Percentiles rank a stretch among this genome's conserved stretches.
phyloP scores from a whole-genome alignment of 176 grass and related monocot genomes.

The Cenchrus purpureus region DNA sequence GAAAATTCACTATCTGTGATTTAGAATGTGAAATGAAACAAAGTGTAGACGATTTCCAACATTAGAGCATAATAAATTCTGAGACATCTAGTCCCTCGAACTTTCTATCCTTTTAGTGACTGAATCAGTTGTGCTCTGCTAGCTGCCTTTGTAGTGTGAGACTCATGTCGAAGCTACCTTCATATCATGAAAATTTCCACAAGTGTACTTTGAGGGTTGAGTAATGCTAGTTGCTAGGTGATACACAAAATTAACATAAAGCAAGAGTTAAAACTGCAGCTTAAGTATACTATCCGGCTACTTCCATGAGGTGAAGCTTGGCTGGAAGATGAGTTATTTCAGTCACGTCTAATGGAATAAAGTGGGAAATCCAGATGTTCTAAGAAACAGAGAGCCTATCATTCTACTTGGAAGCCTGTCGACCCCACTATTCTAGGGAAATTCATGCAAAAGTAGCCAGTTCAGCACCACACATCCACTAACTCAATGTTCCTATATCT shows the following conservation, averaged over 20 bases:
- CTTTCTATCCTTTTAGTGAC: not conserved
- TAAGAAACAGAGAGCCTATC: not conserved
- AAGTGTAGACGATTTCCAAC: not conserved
- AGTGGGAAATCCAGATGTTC: not conserved
- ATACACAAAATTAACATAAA: not conserved
- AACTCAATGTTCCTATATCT: not conserved
- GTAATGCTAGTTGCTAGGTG: not conserved
- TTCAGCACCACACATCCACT: not conserved
- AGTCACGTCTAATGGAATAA: not conserved
- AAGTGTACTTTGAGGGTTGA: not conserved
- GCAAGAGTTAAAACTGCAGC: not conserved
- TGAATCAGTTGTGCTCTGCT: not conserved
- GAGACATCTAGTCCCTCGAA: not conserved
- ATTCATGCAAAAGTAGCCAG: not conserved
- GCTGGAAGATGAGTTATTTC: not conserved
- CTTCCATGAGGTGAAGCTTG: not conserved
- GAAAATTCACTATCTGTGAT: not conserved
- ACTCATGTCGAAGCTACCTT: slow-evolving; percentile 1
- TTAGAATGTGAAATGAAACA: slow-evolving; percentile 16
- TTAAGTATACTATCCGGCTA: not conserved
- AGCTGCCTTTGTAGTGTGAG: not conserved
- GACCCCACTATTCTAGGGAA: not conserved
- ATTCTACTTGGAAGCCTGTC: not conserved
- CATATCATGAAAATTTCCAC: not conserved
- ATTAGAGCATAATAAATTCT: not conserved